Conservation (phyloP, 257 asterid species). For the Solanum bukasovii region DNA sequence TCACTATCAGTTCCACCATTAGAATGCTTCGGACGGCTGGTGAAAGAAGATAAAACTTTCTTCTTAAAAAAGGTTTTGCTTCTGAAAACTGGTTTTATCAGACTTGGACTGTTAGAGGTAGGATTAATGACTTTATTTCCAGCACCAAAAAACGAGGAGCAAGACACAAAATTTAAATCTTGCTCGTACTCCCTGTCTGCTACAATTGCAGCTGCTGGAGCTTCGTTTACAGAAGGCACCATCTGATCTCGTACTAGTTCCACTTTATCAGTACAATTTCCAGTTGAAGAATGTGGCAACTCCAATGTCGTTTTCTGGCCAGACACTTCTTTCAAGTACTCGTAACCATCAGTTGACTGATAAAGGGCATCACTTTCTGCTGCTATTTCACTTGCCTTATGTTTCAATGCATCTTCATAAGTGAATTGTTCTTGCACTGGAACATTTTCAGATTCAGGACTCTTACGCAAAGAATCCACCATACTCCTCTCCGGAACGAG, state of each 20-base stretch:
- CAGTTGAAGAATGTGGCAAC: conserved; percentile 8
- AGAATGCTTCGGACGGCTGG: conserved; percentile 12
- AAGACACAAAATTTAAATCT: background rate
- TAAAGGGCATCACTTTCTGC: background rate
- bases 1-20: background rate
- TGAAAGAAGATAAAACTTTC: conserved; percentile 19
- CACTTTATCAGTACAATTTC: background rate
- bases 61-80: conserved; percentile 34
- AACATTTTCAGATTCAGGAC: conserved; percentile 9
- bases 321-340: conserved; percentile 5
- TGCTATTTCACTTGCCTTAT: background rate
- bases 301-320: conserved; percentile 10
- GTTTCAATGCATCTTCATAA: background rate
- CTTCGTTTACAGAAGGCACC: background rate
- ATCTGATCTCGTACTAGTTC: background rate
- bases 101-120: conserved; percentile 14
- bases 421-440: conserved; percentile 8
- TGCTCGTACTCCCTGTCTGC: background rate
- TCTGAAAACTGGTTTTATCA: conserved; percentile 22
- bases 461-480: conserved; percentile 12
- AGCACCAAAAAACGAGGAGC: background rate
- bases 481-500: conserved; percentile 39
- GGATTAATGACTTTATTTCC: conserved; percentile 13
- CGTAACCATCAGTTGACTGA: background rate
- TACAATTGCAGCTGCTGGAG: background rate